Base-by-base conservation (phyloP, 805 yeast species). In the Babjeviella inositovora region DNA sequence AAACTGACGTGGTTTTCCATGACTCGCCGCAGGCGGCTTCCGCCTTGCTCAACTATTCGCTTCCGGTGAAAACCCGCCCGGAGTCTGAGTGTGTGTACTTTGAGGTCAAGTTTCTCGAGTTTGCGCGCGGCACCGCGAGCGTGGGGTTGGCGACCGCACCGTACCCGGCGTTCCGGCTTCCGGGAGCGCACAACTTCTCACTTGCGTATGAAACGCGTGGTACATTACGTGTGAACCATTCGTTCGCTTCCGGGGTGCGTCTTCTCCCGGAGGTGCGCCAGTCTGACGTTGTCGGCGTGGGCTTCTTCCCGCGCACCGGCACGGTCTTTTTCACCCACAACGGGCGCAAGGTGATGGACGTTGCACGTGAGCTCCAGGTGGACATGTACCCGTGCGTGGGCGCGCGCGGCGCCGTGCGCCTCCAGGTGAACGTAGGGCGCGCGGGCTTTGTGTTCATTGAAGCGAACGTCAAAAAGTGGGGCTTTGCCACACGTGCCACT, bases 191-290 rank as follows among this genome's bases (percentile, higher is more conserved):
- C 28, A 63, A 63, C 23, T 74, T 71, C 37, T 72, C 84, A 0
- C 56, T 79, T 23, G 76, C 76, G 3, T 69, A 77, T 38, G 87
- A 77, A 41, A 63, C 79, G 3, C 65, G 70, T 4, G 93, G 92
- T 2, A 64, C 70, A 28, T 47, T 75, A 26, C 57, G 80, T 30
- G 62, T 76, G 23, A 73, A 70, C 37, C 63, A 64, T 35, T 80
- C 82, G 12, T 66, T 71, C 22, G 54, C 62, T 27, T 39, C 50
- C 5, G 62, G 64, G 8, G 45, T 49, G 11, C 45, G 50, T 2
- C 56, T 66, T 3, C 44, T 66, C 19, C 73, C 72, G 4, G 65
- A 63, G 13, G 41, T 66, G 10, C 39, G 43, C 12, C 66, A 62
- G 33, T 58, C 70, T 5, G 74, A 66, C 33, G 55, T 65, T 3